Base-by-base conservation (phyloP, 2,329 filamentous ascomycete species). In the Aspergillus transmontanensis region DNA sequence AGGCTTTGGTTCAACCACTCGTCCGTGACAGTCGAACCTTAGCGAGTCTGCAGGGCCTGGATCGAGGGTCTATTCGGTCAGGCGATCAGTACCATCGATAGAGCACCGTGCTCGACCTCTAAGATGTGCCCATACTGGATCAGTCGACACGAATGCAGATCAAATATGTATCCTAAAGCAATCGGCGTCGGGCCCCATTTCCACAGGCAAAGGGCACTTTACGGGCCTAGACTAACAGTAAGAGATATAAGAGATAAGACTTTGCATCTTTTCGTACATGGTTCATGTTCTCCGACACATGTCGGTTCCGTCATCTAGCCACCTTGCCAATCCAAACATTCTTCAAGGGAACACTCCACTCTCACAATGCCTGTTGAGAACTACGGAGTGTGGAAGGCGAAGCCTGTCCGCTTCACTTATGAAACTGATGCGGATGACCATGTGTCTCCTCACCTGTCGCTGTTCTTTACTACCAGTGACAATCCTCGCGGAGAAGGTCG, bases 321-420 rank as follows among this genome's bases (percentile, higher is more conserved):
- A 14, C 23, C 16, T 46, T 23, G 5, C n/a, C 1, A 5, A 11
- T 23, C 23, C 43, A 21, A 46, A 23, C 9, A 16, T 1, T 16
- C 39, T 10, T 16, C 43, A 14, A 21, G 10, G 10, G 23, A 5
- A 23, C 10, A 11, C 5, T 14, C 11, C 4, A 46, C 19, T 21
- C 23, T 51, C 36, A 60, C 14, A 45, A 70, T 70, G 68, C 66
- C 66, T 1, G 41, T 68, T 12, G 9, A 45, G 19, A 51, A 64
- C 28, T 70, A 70, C 55, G 68, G 68, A 30, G 58, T 70, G 2
- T 70, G 67, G 68, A 69, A 68, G 46, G 64, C 48, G 32, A 46
- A 21, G 5, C 60, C 66, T 10, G 60, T 61, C 9, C 34, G 60
- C 19, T 69, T 65, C 57, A 34, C 30, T 16, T n/a, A 65, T 16